Percentiles rank a stretch among this genome's conserved stretches.
Conservation (phyloP, 225 moss, liverwort and hornwort genomes). For the Thuidium tamariscinum region DNA sequence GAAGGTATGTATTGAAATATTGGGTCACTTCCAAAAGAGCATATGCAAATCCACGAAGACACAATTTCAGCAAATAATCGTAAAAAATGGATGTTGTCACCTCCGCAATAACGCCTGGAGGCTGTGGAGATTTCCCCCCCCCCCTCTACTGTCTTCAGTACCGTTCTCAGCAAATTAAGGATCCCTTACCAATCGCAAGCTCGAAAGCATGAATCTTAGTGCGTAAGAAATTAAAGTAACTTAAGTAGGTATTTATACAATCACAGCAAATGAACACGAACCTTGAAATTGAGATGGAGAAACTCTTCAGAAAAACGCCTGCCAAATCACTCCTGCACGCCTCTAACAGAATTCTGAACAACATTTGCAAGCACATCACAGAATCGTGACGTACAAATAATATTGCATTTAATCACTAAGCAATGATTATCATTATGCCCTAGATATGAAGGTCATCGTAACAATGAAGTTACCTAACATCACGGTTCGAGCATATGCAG, state of each 20-base stretch:
- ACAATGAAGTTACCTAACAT: not conserved
- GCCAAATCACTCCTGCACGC: not conserved
- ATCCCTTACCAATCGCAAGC: not conserved
- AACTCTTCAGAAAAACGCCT: not conserved
- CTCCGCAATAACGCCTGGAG: not conserved
- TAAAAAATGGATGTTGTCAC: not conserved
- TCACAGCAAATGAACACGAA: not conserved
- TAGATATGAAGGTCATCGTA: not conserved
- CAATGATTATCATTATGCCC: not conserved
- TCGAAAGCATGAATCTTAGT: not conserved
- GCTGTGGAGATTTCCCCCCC: not conserved
- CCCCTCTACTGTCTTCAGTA: not conserved
- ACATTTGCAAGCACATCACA: not conserved
- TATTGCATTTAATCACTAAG: not conserved
- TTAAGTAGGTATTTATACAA: not conserved
- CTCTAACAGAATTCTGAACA: not conserved
- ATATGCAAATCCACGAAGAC: not conserved
- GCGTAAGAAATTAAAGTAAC: not conserved
- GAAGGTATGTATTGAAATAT: not conserved
- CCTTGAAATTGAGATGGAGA: not conserved
- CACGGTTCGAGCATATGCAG: not conserved
- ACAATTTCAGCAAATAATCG: not conserved
- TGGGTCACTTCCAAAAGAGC: not conserved
- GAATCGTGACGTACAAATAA: not conserved
- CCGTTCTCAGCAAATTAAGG: not conserved